A percentile compares a stretch with the other conserved stretches of the same genome.
phyloP scores from a whole-genome alignment of 768 basidiomycete genomes.

The Suillus weaverae region DNA sequence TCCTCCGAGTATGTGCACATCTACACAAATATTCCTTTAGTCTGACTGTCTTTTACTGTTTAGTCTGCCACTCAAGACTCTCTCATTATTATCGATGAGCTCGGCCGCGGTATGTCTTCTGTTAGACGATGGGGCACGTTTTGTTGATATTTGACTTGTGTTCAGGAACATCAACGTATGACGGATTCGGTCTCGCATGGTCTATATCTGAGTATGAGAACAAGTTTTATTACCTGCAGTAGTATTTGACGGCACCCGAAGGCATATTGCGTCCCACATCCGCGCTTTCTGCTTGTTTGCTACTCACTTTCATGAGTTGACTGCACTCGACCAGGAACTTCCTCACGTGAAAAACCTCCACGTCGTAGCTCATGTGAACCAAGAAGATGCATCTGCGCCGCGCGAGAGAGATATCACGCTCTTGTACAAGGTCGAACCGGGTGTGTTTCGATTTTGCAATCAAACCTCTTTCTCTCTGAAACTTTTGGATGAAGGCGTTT shows the following conservation, averaged over 20 bases:
- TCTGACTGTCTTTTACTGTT: not conserved
- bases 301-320: slow-evolving; percentile 97
- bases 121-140: not conserved
- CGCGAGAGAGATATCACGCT: slow-evolving; percentile 78
- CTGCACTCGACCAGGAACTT: slow-evolving; percentile 84
- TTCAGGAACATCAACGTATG: slow-evolving; percentile 90
- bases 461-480: slow-evolving; percentile 1
- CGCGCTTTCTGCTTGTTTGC: slow-evolving; percentile 96
- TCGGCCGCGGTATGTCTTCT: slow-evolving; percentile 69
- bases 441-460: slow-evolving; percentile 40
- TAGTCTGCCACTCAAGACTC: slow-evolving; percentile 92
- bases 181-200: slow-evolving; percentile 98
- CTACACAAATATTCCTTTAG: not conserved
- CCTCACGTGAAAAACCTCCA: slow-evolving; percentile 91
- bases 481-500: slow-evolving; percentile 58
- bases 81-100: slow-evolving; percentile 95
- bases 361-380: slow-evolving; percentile 88
- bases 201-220: slow-evolving; percentile 88
- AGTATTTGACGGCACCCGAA: slow-evolving; percentile 29
- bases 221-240: not conserved
- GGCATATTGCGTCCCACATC: slow-evolving; percentile 91
- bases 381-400: slow-evolving; percentile 37
- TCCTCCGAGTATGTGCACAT: slow-evolving; percentile 63
- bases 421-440: slow-evolving; percentile 74
- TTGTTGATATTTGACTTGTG: not conserved